Evolutionary conservation across 73 alveolate genomes (phyloP).

Genomic region (Urostyla sp.): DNA sequence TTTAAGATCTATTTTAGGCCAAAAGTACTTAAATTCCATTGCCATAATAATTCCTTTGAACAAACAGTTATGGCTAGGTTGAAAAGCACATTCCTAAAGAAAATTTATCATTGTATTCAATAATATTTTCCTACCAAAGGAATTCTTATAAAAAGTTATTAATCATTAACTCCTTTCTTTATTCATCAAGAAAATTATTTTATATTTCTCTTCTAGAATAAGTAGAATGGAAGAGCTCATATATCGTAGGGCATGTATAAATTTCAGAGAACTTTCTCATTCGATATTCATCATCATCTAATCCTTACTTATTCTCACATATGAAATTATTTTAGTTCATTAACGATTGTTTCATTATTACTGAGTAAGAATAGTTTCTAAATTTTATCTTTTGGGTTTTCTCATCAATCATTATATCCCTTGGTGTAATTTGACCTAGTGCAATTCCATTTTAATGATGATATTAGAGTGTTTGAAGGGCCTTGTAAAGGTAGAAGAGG

Average conservation of each 20-base stretch:
- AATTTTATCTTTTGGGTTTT: neutral
- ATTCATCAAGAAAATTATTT: neutral
- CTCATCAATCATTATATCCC: constrained; percentile 7
- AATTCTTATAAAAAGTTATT: no score
- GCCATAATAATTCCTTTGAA: no score
- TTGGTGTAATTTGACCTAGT: constrained; percentile 8
- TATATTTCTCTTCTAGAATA: constrained; percentile 29
- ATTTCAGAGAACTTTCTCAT: no score
- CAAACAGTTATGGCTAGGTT: no score
- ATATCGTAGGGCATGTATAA: no score
- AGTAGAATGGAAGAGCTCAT: no score
- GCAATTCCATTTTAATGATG: constrained; percentile 24
- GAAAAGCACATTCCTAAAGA: no score
- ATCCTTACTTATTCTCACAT: neutral
- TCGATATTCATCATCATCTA: constrained; percentile 12
- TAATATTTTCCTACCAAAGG: no score
- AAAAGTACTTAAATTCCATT: no score
- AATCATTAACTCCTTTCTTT: no score
- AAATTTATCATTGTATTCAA: no score
- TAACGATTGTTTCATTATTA: constrained; percentile 7
- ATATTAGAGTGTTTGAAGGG: neutral
- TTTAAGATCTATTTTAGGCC: no score
- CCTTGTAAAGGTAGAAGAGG: neutral
- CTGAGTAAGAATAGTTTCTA: constrained; percentile 1
- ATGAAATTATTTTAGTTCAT: neutral